Percentiles rank a stretch among this genome's conserved stretches.
These are phyloP conservation scores for Penstemon newberryi DNA, from an alignment of 257 asterid genomes.

Conservation along the genomic window DNA sequence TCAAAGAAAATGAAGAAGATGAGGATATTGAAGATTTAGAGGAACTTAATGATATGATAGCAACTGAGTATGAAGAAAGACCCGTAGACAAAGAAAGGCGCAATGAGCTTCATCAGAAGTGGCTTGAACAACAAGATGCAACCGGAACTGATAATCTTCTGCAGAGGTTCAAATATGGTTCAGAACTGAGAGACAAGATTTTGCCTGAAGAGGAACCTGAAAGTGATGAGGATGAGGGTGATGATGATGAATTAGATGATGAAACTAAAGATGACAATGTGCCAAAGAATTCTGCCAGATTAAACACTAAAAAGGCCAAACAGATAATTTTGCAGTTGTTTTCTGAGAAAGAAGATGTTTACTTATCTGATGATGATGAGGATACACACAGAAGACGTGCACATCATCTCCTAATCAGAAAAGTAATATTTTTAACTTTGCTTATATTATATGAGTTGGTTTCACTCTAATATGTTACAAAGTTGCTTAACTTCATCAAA, in stretches of 20 bases:
- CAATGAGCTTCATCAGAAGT: slow-evolving; percentile 86
- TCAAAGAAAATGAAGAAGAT: slow-evolving; percentile 67
- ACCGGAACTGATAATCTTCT: slow-evolving; percentile 86
- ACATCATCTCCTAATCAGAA: slow-evolving; percentile 50
- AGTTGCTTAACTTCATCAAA: slow-evolving; percentile 15
- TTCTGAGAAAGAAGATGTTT: slow-evolving; percentile 72
- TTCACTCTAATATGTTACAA: slow-evolving; percentile 11
- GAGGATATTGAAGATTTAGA: slow-evolving; percentile 70
- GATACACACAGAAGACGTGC: slow-evolving; percentile 48
- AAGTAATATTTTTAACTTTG: slow-evolving; percentile 44
- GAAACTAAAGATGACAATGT: slow-evolving; percentile 45
- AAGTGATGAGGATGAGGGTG: slow-evolving; percentile 53
- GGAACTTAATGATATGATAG: slow-evolving; percentile 80
- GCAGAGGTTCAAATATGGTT: slow-evolving; percentile 65
- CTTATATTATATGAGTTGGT: background rate
- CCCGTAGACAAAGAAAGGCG: slow-evolving; percentile 64
- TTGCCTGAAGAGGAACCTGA: slow-evolving; percentile 49
- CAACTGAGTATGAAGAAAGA: slow-evolving; percentile 66
- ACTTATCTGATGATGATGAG: slow-evolving; percentile 81
- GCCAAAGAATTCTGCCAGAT: slow-evolving; percentile 41
- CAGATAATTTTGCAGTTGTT: slow-evolving; percentile 67
- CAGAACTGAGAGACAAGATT: slow-evolving; percentile 44
- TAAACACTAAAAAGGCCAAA: slow-evolving; percentile 62
- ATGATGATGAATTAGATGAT: slow-evolving; percentile 47
- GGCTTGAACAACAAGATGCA: slow-evolving; percentile 99